phyloP scores from a whole-genome alignment of 2,329 filamentous ascomycete species.

The Drechslerella stenobrocha region DNA sequence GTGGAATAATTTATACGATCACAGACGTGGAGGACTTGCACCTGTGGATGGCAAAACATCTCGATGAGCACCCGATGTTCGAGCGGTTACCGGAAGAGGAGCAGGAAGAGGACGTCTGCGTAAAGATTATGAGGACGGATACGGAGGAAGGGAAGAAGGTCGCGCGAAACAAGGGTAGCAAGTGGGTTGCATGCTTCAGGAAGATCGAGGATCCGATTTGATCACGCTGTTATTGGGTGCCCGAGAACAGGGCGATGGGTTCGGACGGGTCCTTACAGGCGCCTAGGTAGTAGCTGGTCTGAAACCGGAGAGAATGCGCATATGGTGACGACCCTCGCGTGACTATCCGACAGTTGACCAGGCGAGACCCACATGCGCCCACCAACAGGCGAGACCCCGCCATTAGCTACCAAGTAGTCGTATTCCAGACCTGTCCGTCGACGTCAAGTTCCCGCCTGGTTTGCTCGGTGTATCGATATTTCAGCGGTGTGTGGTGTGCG shows the following conservation, averaged over 20 bases:
- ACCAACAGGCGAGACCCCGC: background rate
- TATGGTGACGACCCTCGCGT: constrained; percentile 6
- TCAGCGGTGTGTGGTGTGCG: background rate
- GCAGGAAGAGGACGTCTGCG: constrained; percentile 70
- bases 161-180: constrained; percentile 81
- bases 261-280: background rate
- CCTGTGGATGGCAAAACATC: constrained; percentile 87
- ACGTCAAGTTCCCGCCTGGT: background rate
- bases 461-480: background rate
- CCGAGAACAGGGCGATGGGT: background rate
- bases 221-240: constrained; percentile 55
- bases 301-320: background rate
- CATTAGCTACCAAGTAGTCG: background rate
- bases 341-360: constrained; percentile 8
- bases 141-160: constrained; percentile 99
- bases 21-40: constrained; percentile 96
- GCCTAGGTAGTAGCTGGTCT: background rate
- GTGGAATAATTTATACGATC: constrained; percentile 90
- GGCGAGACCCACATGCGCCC: constrained; percentile 5
- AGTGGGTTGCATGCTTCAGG: constrained; percentile 86
- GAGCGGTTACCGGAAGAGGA: constrained; percentile 72
- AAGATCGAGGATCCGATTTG: constrained; percentile 78
- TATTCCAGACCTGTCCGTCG: background rate
- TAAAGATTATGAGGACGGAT: constrained; percentile 73
- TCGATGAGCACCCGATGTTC: constrained; percentile 76